Evolutionary conservation across 2,329 filamentous ascomycete species (phyloP), one percentile per base, ranked within the genome.

Genomic region (Drechslerella coelobrocha): DNA sequence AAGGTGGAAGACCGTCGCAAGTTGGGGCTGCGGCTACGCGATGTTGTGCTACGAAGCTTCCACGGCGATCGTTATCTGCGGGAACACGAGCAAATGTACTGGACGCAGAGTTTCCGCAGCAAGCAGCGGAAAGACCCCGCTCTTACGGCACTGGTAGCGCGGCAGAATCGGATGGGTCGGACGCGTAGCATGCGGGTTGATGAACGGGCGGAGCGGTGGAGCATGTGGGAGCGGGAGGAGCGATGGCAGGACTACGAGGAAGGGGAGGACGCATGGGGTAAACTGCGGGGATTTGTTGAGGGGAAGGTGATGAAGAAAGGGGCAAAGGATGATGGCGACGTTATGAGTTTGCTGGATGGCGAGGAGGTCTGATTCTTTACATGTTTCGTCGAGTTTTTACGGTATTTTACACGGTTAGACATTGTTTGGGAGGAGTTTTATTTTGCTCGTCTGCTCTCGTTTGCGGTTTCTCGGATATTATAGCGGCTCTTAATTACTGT

Each of bases 21-120:
- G 69, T 79, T 87, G 1, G 85, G 85, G 47, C 84, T 87, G 81
- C 82, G 83, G 78, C 83, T 83, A 0, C 81, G 85, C 21, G 79
- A 80, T 43, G 85, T 86, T 45, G 85, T 87, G 2, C 82, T 85
- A 60, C 84, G 84, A 73, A 84, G 81, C 10, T 87, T 87, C 76
- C 82, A 82, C 53, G 84, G 84, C 1, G 83, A 85, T 45, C 81
- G 84, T 0, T 87, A 86, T 75, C 81, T 86, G 23, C 82, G 85
- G 37, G 85, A 86, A 75, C 84, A 86, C 76, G 85, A 86, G 75
- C 85, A 87, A 74, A 84, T 83, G 82, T 82, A 84, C 63, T 85
- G 83, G 83, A 78, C 81, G 29, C 71, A 73, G 50, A 73, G 65
- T 55, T 71, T 62, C 31, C 45, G 66, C 37, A 71, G 59, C 27